Percentiles rank a stretch among this genome's conserved stretches.
These are phyloP conservation scores for Chamaenerion angustifolium DNA, from an alignment of 345 rosid genomes.

Conservation along the genomic window DNA sequence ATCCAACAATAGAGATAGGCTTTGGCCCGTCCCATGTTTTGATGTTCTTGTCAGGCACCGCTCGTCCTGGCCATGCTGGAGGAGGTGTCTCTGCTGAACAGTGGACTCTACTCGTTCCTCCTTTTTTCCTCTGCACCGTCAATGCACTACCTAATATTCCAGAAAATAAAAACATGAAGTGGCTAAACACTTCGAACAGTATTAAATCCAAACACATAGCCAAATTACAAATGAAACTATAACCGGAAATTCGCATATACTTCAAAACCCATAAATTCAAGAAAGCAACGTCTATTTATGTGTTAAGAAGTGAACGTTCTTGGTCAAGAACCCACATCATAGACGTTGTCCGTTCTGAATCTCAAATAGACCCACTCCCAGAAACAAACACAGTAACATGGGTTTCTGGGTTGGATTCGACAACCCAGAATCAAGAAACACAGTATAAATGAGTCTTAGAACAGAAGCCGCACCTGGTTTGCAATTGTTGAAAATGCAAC, in stretches of 20 bases:
- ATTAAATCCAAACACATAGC: too few species aligned
- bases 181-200: background rate
- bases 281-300: too few species aligned
- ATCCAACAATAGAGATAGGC: constrained; percentile 83
- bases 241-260: too few species aligned
- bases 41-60: constrained; percentile 48
- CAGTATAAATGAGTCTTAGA: background rate
- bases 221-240: too few species aligned
- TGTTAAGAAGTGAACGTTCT: too few species aligned
- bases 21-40: constrained; percentile 85
- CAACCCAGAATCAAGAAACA: background rate
- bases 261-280: too few species aligned
- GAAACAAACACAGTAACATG: too few species aligned
- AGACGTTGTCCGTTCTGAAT: too few species aligned
- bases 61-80: constrained; percentile 95
- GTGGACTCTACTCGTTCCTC: constrained; percentile 32
- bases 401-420: too few species aligned
- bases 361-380: too few species aligned
- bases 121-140: constrained; percentile 40
- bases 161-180: background rate
- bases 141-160: constrained; percentile 39
- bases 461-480: constrained; percentile 29
- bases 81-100: constrained; percentile 59
- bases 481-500: constrained; percentile 16
- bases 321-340: too few species aligned